Evolutionary conservation across 305 asterid genomes (phyloP).

Genomic region (Rubia tinctorum): DNA sequence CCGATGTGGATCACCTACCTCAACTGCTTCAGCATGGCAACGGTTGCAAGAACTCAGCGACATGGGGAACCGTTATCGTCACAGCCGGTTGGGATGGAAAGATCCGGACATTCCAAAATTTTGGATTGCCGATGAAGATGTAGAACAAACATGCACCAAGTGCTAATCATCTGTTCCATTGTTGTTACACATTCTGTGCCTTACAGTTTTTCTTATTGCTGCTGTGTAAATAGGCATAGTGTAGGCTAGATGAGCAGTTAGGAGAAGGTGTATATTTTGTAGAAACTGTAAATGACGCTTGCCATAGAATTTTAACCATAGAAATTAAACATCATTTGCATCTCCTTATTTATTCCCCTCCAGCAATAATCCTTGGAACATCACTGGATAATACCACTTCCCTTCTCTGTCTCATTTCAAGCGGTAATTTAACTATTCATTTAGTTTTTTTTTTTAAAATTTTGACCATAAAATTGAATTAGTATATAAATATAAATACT

Average conservation of each 20-base stretch:
- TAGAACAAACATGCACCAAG: conserved; percentile 20
- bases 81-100: conserved; percentile 66
- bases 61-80: conserved; percentile 75
- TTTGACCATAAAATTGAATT: too few relatives aligned
- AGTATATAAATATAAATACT: too few relatives aligned
- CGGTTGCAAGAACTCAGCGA: conserved; percentile 17
- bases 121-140: conserved; percentile 51
- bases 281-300: conserved; percentile 8
- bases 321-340: neutral
- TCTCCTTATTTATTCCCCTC: neutral
- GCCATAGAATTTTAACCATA: neutral
- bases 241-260: neutral
- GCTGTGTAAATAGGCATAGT: neutral
- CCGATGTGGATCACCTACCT: neutral
- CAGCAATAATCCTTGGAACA: too few relatives aligned
- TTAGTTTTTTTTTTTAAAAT: too few relatives aligned
- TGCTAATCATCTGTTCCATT: neutral
- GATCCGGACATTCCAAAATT: conserved; percentile 73
- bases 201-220: neutral
- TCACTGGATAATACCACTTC: too few relatives aligned
- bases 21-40: conserved; percentile 17
- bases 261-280: conserved; percentile 1
- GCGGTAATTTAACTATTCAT: too few relatives aligned
- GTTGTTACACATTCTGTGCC: neutral
- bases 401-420: too few relatives aligned